Evolutionary conservation across 352 stramenopile species (phyloP).

Genomic region (Pilasporangium apinafurcum): DNA sequence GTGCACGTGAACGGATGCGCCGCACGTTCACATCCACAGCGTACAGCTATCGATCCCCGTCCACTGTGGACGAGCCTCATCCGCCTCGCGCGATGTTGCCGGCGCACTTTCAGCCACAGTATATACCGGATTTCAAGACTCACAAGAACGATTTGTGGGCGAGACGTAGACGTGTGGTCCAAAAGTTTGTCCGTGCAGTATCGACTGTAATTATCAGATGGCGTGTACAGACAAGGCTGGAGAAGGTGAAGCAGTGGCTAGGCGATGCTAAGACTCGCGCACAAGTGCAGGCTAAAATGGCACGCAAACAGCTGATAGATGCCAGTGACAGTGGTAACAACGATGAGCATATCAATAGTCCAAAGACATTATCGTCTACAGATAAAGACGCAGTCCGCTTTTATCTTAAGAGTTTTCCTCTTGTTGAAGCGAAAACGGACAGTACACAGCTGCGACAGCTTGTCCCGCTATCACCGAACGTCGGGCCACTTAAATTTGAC

Average conservation of each 20-base stretch:
- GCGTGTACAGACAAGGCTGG: constrained; percentile 53
- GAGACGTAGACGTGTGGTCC: constrained; percentile 53
- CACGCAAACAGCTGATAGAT: constrained; percentile 16
- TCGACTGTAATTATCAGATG: constrained; percentile 66
- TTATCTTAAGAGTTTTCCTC: constrained; percentile 49
- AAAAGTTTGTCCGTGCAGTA: constrained; percentile 63
- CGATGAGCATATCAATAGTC: not conserved
- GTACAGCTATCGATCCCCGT: constrained; percentile 21
- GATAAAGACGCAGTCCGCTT: not conserved
- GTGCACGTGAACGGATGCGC: constrained; percentile 41
- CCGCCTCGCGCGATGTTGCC: constrained; percentile 30
- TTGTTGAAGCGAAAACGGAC: constrained; percentile 53
- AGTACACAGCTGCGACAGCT: constrained; percentile 15
- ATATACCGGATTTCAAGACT: constrained; percentile 67
- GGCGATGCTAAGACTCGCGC: constrained; percentile 25
- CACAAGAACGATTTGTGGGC: constrained; percentile 88
- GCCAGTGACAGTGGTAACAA: not conserved
- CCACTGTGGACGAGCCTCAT: constrained; percentile 12
- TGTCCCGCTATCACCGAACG: constrained; percentile 32
- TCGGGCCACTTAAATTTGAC: constrained; percentile 42
- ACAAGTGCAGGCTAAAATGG: constrained; percentile 60
- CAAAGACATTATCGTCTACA: not conserved
- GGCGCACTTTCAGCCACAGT: constrained; percentile 23
- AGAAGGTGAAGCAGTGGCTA: constrained; percentile 50
- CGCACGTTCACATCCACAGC: constrained; percentile 22